phyloP scores from a whole-genome alignment of 176 grass and related monocot genomes.

The Typha latifolia region DNA sequence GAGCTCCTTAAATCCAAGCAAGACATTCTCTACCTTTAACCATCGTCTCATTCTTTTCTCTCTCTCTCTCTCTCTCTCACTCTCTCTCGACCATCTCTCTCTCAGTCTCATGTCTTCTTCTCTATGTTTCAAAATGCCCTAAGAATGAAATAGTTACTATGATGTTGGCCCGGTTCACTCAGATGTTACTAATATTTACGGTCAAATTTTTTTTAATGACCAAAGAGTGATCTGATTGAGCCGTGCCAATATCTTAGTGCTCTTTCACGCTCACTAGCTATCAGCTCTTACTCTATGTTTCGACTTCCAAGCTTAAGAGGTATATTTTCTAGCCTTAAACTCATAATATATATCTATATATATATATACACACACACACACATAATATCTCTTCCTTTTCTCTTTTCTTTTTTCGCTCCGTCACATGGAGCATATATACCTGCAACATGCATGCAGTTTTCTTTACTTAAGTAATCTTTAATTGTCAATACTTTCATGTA shows the following conservation, averaged over 20 bases:
- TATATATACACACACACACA: too few relatives aligned
- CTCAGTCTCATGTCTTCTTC: background rate
- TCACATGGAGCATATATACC: too few relatives aligned
- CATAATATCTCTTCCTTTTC: too few relatives aligned
- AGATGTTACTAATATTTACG: slow-evolving; percentile 5
- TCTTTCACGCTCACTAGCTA: slow-evolving; percentile 36
- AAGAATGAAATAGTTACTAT: slow-evolving; percentile 54
- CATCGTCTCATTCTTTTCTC: background rate
- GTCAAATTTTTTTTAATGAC: too few relatives aligned
- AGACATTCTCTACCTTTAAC: slow-evolving; percentile 10
- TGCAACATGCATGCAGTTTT: too few relatives aligned
- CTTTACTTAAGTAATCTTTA: too few relatives aligned
- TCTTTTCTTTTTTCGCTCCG: too few relatives aligned
- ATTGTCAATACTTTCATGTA: too few relatives aligned
- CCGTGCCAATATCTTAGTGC: slow-evolving; percentile 99
- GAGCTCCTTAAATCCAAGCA: slow-evolving; percentile 17
- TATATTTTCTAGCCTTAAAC: background rate
- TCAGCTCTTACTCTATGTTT: background rate
- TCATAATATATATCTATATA: background rate
- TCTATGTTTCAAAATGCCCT: background rate
- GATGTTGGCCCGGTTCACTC: slow-evolving; percentile 71
- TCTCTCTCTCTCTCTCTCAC: background rate
- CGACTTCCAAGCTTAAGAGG: background rate
- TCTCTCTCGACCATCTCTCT: background rate
- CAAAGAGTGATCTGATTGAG: slow-evolving; percentile 46